Evolutionary conservation across 495 filamentous ascomycete species (phyloP).

Genomic region (Mycothermus thermophilus): DNA sequence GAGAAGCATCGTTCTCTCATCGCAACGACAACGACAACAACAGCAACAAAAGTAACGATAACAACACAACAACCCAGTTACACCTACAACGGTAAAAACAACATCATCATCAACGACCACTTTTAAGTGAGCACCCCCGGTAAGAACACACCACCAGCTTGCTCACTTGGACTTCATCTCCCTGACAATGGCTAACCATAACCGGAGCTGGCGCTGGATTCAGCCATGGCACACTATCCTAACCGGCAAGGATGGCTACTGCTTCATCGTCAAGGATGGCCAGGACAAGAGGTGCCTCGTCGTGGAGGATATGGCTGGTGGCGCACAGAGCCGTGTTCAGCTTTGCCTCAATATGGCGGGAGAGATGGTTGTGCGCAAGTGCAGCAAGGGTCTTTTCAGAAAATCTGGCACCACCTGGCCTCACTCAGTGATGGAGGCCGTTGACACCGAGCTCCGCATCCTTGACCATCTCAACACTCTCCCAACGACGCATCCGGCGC

Average conservation of each 20-base stretch:
- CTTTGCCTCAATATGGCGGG: conserved; percentile 1
- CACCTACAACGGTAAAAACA: no score
- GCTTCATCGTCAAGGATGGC: conserved; percentile 1
- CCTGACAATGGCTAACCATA: no score
- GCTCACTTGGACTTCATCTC: no score
- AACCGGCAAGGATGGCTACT: not conserved
- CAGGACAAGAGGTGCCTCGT: conserved; percentile 1
- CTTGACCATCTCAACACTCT: conserved; percentile 1
- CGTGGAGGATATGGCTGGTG: not conserved
- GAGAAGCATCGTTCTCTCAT: no score
- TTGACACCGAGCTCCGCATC: conserved; percentile 1
- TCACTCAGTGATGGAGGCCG: not conserved
- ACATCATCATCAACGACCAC: no score
- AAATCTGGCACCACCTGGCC: not conserved
- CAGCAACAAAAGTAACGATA: no score
- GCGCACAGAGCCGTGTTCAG: conserved; percentile 4
- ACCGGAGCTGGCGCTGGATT: no score
- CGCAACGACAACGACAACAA: no score
- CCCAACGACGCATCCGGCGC: not conserved
- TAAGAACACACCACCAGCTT: no score
- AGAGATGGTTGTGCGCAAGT: conserved; percentile 3
- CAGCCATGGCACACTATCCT: no score
- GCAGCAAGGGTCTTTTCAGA: not conserved
- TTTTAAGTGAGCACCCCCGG: no score
- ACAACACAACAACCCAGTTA: no score